A percentile compares a stretch with the other conserved stretches of the same genome.
Evolutionary conservation across 2,329 filamentous ascomycete species (phyloP).

Genomic region (Triangularia setosa): DNA sequence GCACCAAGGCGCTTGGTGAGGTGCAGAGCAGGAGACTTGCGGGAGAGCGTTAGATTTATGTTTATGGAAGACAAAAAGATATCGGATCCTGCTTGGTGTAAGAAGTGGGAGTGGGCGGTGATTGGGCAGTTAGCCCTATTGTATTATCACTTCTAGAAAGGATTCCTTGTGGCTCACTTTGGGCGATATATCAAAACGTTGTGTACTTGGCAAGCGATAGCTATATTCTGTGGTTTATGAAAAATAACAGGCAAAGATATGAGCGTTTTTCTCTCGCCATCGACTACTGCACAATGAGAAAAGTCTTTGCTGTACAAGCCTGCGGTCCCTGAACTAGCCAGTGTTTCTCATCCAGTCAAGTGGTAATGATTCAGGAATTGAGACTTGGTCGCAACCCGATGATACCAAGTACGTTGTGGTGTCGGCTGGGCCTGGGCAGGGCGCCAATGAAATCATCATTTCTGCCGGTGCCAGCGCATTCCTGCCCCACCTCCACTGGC

Average conservation of each 20-base stretch:
- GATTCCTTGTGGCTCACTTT: not conserved
- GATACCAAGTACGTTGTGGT: not conserved
- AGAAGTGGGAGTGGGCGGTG: not conserved
- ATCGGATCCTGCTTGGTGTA: not conserved
- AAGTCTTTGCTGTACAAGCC: not conserved
- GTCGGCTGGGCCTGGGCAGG: not conserved
- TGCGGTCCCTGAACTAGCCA: not conserved
- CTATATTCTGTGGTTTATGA: not conserved
- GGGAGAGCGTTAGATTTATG: slow-evolving; percentile 52
- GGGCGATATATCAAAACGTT: not conserved
- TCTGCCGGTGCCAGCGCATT: not conserved
- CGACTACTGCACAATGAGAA: not conserved
- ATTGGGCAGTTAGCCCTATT: not conserved
- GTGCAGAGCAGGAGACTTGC: slow-evolving; percentile 84
- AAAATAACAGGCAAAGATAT: not conserved
- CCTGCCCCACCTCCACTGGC: not conserved
- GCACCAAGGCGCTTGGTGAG: slow-evolving; percentile 84
- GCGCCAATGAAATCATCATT: not conserved
- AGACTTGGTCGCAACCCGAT: not conserved
- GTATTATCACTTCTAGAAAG: not conserved
- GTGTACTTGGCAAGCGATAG: slow-evolving; percentile 7
- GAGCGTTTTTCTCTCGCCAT: not conserved
- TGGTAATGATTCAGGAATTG: not conserved
- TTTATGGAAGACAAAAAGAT: not conserved
- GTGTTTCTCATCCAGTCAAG: not conserved